phyloP scores from a whole-genome alignment of 768 basidiomycete species.

The Amanita exitialis region DNA sequence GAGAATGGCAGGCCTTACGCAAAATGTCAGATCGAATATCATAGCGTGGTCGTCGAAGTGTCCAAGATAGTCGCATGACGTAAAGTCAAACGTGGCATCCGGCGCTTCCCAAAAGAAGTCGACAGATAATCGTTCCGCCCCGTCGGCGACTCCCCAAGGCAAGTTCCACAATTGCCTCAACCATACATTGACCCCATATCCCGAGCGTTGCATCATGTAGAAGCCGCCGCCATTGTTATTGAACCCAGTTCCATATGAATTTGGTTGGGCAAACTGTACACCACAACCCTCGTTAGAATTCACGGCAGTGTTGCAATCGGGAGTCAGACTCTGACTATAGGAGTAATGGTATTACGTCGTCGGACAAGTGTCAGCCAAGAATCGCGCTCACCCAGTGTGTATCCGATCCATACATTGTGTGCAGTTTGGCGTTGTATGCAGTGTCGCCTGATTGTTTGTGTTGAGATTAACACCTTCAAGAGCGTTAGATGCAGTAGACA shows the following conservation, averaged over 20 bases:
- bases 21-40: constrained; percentile 53
- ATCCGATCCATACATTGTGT: constrained; percentile 27
- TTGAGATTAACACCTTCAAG: constrained; percentile 39
- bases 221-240: constrained; percentile 49
- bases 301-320: constrained; percentile 36
- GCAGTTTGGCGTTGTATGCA: constrained; percentile 45
- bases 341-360: neutral
- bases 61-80: constrained; percentile 37
- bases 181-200: constrained; percentile 45
- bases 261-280: constrained; percentile 25
- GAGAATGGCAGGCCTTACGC: constrained; percentile 28
- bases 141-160: constrained; percentile 20
- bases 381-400: constrained; percentile 36
- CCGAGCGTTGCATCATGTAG: constrained; percentile 40
- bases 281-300: constrained; percentile 59
- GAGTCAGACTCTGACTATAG: constrained; percentile 27
- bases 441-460: constrained; percentile 34
- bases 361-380: neutral
- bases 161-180: constrained; percentile 44
- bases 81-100: constrained; percentile 35
- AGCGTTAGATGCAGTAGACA: neutral
- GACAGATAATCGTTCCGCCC: neutral
- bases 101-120: constrained; percentile 32
- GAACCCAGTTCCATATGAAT: constrained; percentile 38
- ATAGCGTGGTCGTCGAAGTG: constrained; percentile 45